Evolutionary conservation across 768 basidiomycete species (phyloP).

Genomic region (Lactifluus echinatus): DNA sequence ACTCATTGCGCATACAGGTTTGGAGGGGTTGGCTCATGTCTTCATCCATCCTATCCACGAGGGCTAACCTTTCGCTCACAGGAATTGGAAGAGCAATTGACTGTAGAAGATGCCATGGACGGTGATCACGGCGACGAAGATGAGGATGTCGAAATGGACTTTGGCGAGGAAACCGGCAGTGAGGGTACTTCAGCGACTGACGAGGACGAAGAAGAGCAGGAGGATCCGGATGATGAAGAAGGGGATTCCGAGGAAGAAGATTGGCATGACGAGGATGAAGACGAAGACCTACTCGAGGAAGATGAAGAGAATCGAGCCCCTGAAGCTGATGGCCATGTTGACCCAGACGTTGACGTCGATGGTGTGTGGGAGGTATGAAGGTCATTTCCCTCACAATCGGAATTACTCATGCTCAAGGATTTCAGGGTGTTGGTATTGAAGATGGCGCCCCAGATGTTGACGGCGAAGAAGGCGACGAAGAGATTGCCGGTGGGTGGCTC

Average conservation of each 20-base stretch:
- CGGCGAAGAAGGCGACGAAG: constrained; percentile 37
- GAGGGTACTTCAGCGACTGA: constrained; percentile 74
- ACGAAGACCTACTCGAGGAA: constrained; percentile 45
- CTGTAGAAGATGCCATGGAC: constrained; percentile 68
- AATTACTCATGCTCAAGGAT: not conserved
- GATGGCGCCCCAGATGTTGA: constrained; percentile 30
- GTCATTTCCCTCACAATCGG: not conserved
- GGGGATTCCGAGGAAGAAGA: constrained; percentile 50
- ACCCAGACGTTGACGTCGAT: constrained; percentile 34
- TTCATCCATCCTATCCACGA: constrained; percentile 1
- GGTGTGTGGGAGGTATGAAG: constrained; percentile 33
- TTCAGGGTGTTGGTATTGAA: constrained; percentile 29
- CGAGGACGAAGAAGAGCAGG: constrained; percentile 59
- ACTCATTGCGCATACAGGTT: constrained; percentile 35
- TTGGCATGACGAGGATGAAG: constrained; percentile 62
- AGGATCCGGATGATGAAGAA: constrained; percentile 50
- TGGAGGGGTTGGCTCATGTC: constrained; percentile 56
- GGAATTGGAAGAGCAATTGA: constrained; percentile 83
- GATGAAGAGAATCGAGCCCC: constrained; percentile 30
- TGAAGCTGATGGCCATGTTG: constrained; percentile 31
- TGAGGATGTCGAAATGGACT: constrained; percentile 83
- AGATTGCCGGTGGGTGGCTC: constrained; percentile 40
- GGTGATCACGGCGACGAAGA: constrained; percentile 76
- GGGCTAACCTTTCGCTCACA: constrained; percentile 27
- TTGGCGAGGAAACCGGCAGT: constrained; percentile 74